Conservation (phyloP, 2,329 filamentous ascomycete genomes). For the Fusarium liriodendri region DNA sequence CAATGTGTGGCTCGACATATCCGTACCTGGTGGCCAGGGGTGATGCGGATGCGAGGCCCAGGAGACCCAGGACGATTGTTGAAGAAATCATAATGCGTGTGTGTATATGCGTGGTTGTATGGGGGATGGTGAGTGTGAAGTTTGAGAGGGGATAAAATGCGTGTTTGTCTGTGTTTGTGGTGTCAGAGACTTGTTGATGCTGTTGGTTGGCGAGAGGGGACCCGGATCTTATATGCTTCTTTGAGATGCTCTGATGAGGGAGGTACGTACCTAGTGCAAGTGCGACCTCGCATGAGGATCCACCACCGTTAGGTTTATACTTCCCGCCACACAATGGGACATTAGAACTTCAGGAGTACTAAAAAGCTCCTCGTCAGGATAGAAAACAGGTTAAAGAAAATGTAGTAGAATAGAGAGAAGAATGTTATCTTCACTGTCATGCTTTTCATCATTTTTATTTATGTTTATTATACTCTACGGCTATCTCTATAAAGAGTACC, state of each 20-base stretch:
- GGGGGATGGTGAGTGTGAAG: conserved; percentile 1
- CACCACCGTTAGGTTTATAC: neutral
- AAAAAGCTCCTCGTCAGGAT: too few species aligned
- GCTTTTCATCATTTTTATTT: too few species aligned
- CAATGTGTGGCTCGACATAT: conserved; percentile 18
- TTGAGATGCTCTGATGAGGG: conserved; percentile 15
- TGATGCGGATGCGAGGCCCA: conserved; percentile 41
- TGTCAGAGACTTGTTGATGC: conserved; percentile 5
- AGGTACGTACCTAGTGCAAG: neutral
- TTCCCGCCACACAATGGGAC: too few species aligned
- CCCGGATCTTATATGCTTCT: conserved; percentile 26
- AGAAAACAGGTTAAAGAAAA: too few species aligned
- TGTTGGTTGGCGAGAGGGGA: conserved; percentile 5
- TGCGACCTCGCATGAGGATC: neutral
- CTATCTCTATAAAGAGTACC: neutral
- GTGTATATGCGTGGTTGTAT: neutral
- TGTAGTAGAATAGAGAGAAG: too few species aligned
- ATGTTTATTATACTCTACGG: too few species aligned
- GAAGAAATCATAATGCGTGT: conserved; percentile 37
- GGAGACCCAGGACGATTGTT: conserved; percentile 38
- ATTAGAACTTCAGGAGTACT: too few species aligned
- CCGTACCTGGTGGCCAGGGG: conserved; percentile 16
- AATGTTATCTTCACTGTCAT: too few species aligned
- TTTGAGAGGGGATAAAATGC: neutral
- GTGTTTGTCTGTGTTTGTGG: conserved; percentile 2